Evolutionary conservation across 805 yeast genomes (phyloP).

Genomic region (Lachancea cidri): DNA sequence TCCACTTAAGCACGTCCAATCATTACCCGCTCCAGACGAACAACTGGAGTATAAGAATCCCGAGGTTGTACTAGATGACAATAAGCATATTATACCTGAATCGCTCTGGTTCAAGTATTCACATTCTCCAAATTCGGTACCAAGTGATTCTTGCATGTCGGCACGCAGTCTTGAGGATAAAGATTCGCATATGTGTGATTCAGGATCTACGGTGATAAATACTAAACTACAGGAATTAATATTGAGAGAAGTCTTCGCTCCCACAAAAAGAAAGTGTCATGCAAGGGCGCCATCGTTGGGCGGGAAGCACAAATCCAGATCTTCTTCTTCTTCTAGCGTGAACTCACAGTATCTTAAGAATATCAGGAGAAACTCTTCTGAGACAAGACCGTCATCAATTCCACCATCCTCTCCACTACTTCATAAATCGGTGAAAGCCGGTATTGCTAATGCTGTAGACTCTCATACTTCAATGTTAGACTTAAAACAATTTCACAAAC

Average conservation of each 20-base stretch:
- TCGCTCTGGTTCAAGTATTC: conserved; percentile 65
- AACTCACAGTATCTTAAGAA: background rate
- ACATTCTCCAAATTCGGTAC: conserved; percentile 33
- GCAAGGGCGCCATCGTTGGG: conserved; percentile 5
- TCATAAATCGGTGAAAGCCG: conserved; percentile 20
- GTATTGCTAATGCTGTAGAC: conserved; percentile 26
- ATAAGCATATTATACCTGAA: conserved; percentile 85
- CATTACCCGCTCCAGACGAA: background rate
- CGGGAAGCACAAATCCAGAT: conserved; percentile 3
- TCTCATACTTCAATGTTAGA: conserved; percentile 30
- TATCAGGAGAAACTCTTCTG: conserved; percentile 6
- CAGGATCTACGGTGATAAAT: conserved; percentile 59
- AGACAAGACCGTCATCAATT: background rate
- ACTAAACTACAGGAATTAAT: conserved; percentile 67
- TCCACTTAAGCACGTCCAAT: background rate
- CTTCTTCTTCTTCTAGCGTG: conserved; percentile 6
- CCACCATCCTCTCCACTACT: conserved; percentile 15
- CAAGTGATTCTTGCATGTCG: conserved; percentile 23
- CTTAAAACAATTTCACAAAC: conserved; percentile 27
- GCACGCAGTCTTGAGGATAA: conserved; percentile 7
- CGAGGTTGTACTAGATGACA: conserved; percentile 89
- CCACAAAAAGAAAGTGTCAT: conserved; percentile 11
- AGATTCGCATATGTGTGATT: conserved; percentile 11
- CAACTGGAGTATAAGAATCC: conserved; percentile 13
- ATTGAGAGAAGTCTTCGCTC: conserved; percentile 60